Base-by-base conservation (phyloP, 345 rosid genomes). In the Brassica carinata region DNA sequence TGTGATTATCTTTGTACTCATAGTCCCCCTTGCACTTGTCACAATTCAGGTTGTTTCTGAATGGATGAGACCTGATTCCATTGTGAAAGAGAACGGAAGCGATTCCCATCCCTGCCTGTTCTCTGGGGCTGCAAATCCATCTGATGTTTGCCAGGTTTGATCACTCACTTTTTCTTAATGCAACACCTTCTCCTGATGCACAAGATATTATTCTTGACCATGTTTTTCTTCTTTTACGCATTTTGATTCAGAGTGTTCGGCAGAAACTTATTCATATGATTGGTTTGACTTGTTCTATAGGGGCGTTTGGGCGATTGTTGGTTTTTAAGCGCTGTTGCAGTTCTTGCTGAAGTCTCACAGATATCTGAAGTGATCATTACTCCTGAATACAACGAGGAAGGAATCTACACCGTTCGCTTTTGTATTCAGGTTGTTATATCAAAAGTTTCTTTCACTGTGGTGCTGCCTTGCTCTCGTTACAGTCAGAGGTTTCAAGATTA, bases 291-390 rank as follows among this genome's bases (percentile, higher is more conserved):
- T 76, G 79, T 77, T 84, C 2, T 80, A 84, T 68, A 96, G 99
- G 99, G 99, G 36, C 99, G 90, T 19, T 82, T 96, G 83, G 99
- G 99, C 0, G 98, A 96, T 87, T 96, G 99, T 81, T 96, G 99
- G 99, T 96, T 96, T 84, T 83, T 96, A 84, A 96, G 99, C 77
- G 99, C 99, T 38, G 97, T 96, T 77, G 98, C 99, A 74, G 99
- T 96, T 79, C 72, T 94, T 72, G 88, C 99, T 17, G 99, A 96
- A 85, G 99, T 86, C 75, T 92, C 97, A 66, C 93, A 77, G 58
- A 94, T 96, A 88, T 89, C 99, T 58, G 96, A 96, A 81, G 98
- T 96, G 75, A 94, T 96, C 80, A 96, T 96, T 64, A 94, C 99
- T 74, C 97, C 97, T 65, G 97, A 94, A 57, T 96, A 91, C 84